Conservation (phyloP, 2,329 filamentous ascomycete genomes). For the Trichothecium sympodiale region DNA sequence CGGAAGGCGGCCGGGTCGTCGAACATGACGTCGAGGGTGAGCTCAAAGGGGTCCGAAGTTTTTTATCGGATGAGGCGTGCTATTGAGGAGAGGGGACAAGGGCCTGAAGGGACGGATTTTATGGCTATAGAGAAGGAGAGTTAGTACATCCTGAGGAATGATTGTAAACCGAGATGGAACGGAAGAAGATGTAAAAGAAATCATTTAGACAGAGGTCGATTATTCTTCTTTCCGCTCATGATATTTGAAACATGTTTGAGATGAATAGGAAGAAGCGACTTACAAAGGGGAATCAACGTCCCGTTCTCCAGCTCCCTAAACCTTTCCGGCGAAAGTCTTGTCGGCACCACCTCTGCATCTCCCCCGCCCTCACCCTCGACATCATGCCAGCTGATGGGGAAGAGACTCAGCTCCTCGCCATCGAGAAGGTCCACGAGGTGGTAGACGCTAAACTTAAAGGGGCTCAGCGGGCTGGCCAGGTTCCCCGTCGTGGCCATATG, state of each 20-base stretch:
- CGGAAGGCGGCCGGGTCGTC: slow-evolving; percentile 20
- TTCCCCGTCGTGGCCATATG: slow-evolving; percentile 39
- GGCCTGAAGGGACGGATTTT: slow-evolving; percentile 3
- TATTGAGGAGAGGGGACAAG: slow-evolving; percentile 14
- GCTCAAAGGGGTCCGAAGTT: slow-evolving; percentile 38
- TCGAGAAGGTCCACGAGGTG: slow-evolving; percentile 30
- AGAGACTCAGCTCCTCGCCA: slow-evolving; percentile 7
- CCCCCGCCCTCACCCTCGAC: too few relatives aligned
- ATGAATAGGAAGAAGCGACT: too few relatives aligned
- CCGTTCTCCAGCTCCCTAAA: slow-evolving; percentile 1
- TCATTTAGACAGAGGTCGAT: too few relatives aligned
- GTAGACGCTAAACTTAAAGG: slow-evolving; percentile 31
- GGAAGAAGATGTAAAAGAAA: too few relatives aligned
- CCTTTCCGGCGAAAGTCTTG: not conserved
- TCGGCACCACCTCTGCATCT: not conserved
- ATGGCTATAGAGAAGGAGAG: not conserved
- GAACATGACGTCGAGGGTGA: slow-evolving; percentile 42
- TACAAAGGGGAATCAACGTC: not conserved
- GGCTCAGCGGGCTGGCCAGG: slow-evolving; percentile 22
- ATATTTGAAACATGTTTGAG: too few relatives aligned
- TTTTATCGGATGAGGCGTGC: slow-evolving; percentile 34
- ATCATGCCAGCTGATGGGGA: slow-evolving; percentile 1
- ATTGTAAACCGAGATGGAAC: too few relatives aligned
- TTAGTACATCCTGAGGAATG: too few relatives aligned
- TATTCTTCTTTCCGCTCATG: too few relatives aligned